Evolutionary conservation across 352 stramenopile genomes (phyloP).

Genomic region (Pythium rishiriense): DNA sequence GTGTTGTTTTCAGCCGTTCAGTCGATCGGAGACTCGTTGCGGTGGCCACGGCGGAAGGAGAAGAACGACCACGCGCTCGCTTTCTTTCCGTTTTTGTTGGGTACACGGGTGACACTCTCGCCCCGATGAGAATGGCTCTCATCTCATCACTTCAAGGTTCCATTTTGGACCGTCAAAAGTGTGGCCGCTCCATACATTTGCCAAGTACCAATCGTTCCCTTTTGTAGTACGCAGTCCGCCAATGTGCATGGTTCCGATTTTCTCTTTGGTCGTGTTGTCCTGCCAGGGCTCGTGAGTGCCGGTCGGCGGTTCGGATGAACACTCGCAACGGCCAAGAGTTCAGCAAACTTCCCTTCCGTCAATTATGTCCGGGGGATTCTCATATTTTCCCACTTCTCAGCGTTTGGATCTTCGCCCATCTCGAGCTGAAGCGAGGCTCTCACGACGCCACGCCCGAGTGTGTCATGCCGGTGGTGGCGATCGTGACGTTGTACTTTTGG

Average conservation of each 20-base stretch:
- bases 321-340: neutral
- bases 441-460: too few species aligned
- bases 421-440: too few species aligned
- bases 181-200: too few species aligned
- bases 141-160: conserved; percentile 7
- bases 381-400: too few species aligned
- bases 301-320: too few species aligned
- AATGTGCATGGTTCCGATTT: too few species aligned
- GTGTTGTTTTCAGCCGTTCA: neutral
- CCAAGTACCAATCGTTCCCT: neutral
- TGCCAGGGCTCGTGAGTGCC: too few species aligned
- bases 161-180: neutral
- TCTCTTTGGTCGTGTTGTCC: too few species aligned
- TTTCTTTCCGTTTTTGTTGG: neutral
- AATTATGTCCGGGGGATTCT: too few species aligned
- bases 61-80: neutral
- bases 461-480: conserved; percentile 29
- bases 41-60: neutral
- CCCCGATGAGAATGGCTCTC: neutral
- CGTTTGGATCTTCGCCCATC: too few species aligned
- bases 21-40: neutral
- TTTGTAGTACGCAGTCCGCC: too few species aligned
- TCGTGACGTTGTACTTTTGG: conserved; percentile 70
- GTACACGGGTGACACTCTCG: neutral
- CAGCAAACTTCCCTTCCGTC: neutral